Evolutionary conservation across 2,329 filamentous ascomycete genomes (phyloP).

Genomic region (Aspergillus fijiensis): DNA sequence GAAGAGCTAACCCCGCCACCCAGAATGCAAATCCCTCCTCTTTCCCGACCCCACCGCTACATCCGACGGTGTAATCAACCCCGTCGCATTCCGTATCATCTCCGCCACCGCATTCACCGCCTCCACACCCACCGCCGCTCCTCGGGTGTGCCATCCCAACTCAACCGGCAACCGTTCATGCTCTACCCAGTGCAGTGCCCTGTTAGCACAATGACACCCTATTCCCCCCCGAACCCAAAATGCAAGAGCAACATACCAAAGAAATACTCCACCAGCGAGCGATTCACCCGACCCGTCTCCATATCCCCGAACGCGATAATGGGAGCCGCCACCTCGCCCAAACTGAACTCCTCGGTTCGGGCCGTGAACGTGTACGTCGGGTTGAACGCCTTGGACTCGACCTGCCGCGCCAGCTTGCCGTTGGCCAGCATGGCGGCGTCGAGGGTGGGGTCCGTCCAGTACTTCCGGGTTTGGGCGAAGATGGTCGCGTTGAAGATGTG

Average conservation of each 20-base stretch:
- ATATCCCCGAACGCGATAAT: background rate
- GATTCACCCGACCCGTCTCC: background rate
- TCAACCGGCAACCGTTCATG: no score
- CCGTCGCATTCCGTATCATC: no score
- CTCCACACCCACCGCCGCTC: no score
- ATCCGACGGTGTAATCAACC: no score
- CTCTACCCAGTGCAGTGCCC: no score
- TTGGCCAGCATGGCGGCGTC: constrained; percentile 9
- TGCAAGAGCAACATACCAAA: background rate
- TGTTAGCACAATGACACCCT: no score
- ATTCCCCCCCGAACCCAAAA: background rate
- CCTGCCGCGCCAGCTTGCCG: constrained; percentile 12
- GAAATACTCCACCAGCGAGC: background rate
- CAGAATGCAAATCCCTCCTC: no score
- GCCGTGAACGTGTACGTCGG: constrained; percentile 6
- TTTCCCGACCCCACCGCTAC: no score
- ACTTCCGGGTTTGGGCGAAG: constrained; percentile 14
- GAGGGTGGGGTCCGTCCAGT: constrained; percentile 15
- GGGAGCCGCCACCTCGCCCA: constrained; percentile 7
- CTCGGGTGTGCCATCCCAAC: no score
- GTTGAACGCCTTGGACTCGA: constrained; percentile 13
- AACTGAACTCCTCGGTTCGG: constrained; percentile 11
- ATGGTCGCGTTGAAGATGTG: constrained; percentile 18
- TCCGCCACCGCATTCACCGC: no score
- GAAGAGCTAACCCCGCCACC: no score